Percentiles rank a stretch among this genome's conserved stretches.
These are phyloP conservation scores for Barnettozyma pratensis DNA, from an alignment of 805 yeast species.

Conservation along the genomic window DNA sequence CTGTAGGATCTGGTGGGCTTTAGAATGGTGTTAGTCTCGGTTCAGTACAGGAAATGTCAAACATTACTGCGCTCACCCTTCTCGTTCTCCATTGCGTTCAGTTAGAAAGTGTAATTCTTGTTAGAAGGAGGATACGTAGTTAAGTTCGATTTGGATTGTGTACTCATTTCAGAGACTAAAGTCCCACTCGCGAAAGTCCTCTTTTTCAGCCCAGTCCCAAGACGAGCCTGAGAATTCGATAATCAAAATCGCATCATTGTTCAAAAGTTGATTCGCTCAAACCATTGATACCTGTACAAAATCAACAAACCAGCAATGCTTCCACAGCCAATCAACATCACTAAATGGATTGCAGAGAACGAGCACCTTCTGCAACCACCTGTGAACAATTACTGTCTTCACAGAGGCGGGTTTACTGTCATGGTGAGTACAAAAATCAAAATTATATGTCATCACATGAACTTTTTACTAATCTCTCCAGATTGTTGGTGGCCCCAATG, in stretches of 20 bases:
- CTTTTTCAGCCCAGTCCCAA: no score
- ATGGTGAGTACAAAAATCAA: slow-evolving; percentile 41
- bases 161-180: no score
- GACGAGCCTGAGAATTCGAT: no score
- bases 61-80: slow-evolving; percentile 1
- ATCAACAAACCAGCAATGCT: slow-evolving; percentile 23
- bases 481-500: slow-evolving; percentile 94
- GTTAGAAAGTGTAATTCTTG: no score
- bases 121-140: no score
- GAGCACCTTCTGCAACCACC: slow-evolving; percentile 79
- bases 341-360: slow-evolving; percentile 78
- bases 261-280: no score
- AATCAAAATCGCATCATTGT: no score
- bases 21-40: background rate
- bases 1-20: slow-evolving; percentile 43
- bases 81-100: slow-evolving; percentile 8
- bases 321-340: slow-evolving; percentile 67
- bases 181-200: background rate
- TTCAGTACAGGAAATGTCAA: background rate
- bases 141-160: no score
- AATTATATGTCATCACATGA: no score
- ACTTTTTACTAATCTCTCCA: slow-evolving; percentile 2
- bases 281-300: no score
- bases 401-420: slow-evolving; percentile 87
- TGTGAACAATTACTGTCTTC: slow-evolving; percentile 85